Base-by-base conservation (phyloP, 2,329 filamentous ascomycete species). In the Sporothrix dimorphospora region DNA sequence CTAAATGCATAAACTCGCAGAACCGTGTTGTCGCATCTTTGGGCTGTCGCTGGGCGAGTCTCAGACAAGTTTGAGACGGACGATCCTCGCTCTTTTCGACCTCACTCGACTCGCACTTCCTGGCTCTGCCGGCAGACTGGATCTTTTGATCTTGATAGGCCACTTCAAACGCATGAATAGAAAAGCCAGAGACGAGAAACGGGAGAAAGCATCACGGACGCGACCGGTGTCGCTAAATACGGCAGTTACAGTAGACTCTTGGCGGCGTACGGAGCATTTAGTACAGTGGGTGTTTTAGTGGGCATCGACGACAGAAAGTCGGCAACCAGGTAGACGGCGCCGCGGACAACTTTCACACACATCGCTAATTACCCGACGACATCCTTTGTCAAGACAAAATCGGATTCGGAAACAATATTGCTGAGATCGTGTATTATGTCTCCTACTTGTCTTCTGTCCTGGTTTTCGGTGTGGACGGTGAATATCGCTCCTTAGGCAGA, bases 1-100 rank as follows among this genome's bases (percentile, higher is more conserved):
- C 30, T 40, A 45, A 65, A 27, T 38, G 59, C 59, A 65, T 65
- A 65, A 45, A 65, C 6, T n/a, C n/a, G 2, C 11, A n/a, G 14
- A 21, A 42, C 8, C 19, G 27, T 21, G 8, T 42, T 63, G 57
- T 63, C 57, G 34, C 57, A 61, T 61, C 24, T 65, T 19, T 24
- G 59, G 38, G 27, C 40, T 30, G 16, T 21, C 16, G 19, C 66
- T 53, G 47, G 65, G 27, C 65, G 9, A 68, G 45, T 69, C 67
- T 69, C 51, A 69, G 47, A 57, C 67, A 16, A 27, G 67, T 70
- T 70, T 70, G 38, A 70, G 68, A 61, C 40, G 40, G 53, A 4
- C 68, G 68, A 70, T 70, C 68, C 14, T 47, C 55, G 21, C n/a
- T 40, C 49, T 24, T 30, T 5, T 30, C 55, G 55, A 34, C 27